A percentile compares a stretch with the other conserved stretches of the same genome.
Evolutionary conservation across 192 early-diverging fungal genomes (phyloP).

Genomic region (Funneliformis mosseae): DNA sequence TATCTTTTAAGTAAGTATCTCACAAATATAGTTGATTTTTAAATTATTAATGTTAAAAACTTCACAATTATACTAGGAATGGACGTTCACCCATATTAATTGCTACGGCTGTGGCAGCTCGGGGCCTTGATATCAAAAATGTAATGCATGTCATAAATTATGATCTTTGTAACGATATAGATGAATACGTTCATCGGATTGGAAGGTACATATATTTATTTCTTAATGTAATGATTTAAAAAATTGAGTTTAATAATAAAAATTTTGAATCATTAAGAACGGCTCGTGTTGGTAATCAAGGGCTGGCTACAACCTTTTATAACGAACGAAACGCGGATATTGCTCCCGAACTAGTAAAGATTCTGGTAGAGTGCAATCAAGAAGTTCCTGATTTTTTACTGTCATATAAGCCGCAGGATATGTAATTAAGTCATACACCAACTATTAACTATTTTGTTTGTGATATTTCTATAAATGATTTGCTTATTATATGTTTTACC

Average conservation of each 20-base stretch:
- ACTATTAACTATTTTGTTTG: neutral
- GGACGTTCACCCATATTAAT: slow-evolving; percentile 69
- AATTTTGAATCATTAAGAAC: slow-evolving; percentile 41
- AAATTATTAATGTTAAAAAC: neutral
- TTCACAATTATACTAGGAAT: slow-evolving; percentile 6
- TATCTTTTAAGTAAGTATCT: slow-evolving; percentile 63
- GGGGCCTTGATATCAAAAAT: slow-evolving; percentile 89
- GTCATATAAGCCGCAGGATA: slow-evolving; percentile 29
- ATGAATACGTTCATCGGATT: slow-evolving; percentile 87
- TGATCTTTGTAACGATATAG: slow-evolving; percentile 79
- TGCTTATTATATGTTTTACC: neutral
- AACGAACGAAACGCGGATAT: slow-evolving; percentile 43
- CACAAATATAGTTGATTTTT: too few relatives aligned
- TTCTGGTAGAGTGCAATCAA: slow-evolving; percentile 59
- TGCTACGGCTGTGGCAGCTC: slow-evolving; percentile 89
- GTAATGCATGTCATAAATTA: slow-evolving; percentile 88
- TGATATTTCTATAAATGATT: neutral
- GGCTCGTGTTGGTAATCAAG: slow-evolving; percentile 63
- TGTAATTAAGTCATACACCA: slow-evolving; percentile 38
- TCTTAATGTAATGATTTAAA: neutral
- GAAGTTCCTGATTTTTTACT: slow-evolving; percentile 61
- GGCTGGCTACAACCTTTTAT: slow-evolving; percentile 59
- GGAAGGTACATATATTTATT: slow-evolving; percentile 52
- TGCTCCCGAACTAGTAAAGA: slow-evolving; percentile 51
- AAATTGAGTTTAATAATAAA: neutral